phyloP scores from a whole-genome alignment of 2,329 filamentous ascomycete genomes.

The Fusarium aywerte region DNA sequence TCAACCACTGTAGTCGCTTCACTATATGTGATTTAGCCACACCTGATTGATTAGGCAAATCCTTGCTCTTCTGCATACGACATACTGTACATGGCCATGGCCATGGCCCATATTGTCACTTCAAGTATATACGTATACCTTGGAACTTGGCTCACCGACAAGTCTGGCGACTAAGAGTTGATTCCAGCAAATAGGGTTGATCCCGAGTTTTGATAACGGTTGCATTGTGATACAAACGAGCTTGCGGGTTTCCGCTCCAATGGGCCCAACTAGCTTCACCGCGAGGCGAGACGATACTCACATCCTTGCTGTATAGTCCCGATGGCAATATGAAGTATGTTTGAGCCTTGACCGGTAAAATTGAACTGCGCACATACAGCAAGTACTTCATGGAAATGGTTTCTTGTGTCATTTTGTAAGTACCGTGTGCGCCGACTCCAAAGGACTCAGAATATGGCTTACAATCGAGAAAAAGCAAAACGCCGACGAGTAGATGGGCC shows the following conservation, averaged over 20 bases:
- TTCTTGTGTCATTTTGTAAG: background rate
- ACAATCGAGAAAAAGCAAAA: constrained; percentile 34
- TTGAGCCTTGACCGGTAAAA: constrained; percentile 7
- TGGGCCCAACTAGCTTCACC: constrained; percentile 21
- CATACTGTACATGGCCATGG: background rate
- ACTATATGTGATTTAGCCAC: constrained; percentile 9
- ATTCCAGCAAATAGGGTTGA: constrained; percentile 42
- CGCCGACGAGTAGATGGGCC: constrained; percentile 1
- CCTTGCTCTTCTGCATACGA: constrained; percentile 18
- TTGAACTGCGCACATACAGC: background rate
- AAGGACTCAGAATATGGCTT: constrained; percentile 5
- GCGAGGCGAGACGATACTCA: constrained; percentile 22
- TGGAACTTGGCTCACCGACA: constrained; percentile 25
- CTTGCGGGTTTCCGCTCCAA: constrained; percentile 35
- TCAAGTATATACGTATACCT: constrained; percentile 12
- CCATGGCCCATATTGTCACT: constrained; percentile 8
- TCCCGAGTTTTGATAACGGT: constrained; percentile 37
- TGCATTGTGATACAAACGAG: constrained; percentile 36
- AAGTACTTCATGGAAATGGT: background rate
- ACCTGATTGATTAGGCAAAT: constrained; percentile 9
- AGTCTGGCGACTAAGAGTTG: constrained; percentile 20
- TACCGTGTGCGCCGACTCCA: background rate
- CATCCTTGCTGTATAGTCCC: constrained; percentile 21
- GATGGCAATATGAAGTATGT: constrained; percentile 18
- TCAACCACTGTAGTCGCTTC: constrained; percentile 12